A percentile compares a stretch with the other conserved stretches of the same genome.
Evolutionary conservation across 2,329 filamentous ascomycete species (phyloP).

Genomic region (Colletotrichum neosansevieriae): DNA sequence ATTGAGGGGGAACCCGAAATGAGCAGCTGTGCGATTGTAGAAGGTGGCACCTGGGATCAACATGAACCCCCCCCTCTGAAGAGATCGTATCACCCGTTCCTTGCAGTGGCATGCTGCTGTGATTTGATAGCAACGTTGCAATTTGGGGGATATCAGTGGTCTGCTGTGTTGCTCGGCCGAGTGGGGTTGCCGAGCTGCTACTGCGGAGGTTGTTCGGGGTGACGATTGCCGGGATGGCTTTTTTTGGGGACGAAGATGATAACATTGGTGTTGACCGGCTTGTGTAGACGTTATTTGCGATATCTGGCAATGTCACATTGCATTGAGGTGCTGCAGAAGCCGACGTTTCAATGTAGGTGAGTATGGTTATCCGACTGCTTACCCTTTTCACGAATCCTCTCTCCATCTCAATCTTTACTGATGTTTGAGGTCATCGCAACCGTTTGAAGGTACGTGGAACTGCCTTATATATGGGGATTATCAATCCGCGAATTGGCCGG

Average conservation of each 20-base stretch:
- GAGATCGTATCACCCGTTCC: not conserved
- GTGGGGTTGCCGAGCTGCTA: constrained; percentile 7
- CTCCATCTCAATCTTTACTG: no score
- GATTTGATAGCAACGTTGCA: constrained; percentile 24
- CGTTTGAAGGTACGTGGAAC: no score
- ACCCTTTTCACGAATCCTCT: no score
- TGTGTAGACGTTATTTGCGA: no score
- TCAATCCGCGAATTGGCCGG: no score
- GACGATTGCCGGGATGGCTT: not conserved
- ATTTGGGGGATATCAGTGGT: not conserved
- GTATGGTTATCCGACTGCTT: no score
- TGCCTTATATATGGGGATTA: no score
- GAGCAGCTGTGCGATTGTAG: constrained; percentile 7
- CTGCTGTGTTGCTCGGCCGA: not conserved
- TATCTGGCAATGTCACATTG: no score
- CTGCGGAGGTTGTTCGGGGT: not conserved
- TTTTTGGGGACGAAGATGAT: no score
- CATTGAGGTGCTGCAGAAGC: no score
- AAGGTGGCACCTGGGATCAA: constrained; percentile 19
- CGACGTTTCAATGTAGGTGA: no score
- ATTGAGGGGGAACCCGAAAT: not conserved
- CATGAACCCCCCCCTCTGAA: not conserved
- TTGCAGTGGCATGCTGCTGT: not conserved
- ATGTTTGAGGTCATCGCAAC: no score
- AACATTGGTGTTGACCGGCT: not conserved